These are phyloP conservation scores for Ambrosia artemisiifolia DNA, from an alignment of 129 eudicot genomes.

Conservation along the genomic window DNA sequence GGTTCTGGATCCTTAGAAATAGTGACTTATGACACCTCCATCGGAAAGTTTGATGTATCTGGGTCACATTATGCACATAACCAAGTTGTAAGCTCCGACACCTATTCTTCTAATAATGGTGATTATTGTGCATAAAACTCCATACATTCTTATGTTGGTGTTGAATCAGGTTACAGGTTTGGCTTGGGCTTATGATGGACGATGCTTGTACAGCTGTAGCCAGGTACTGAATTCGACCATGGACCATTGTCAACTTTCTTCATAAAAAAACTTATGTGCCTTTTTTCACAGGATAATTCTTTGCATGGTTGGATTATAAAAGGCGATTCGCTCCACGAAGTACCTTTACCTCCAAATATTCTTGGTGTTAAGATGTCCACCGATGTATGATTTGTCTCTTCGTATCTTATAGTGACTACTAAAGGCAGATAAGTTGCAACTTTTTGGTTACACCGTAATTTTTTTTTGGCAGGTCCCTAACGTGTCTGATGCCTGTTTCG, in stretches of 20 bases:
- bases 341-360: slow-evolving; percentile 63
- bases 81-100: slow-evolving; percentile 52
- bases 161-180: slow-evolving; percentile 75
- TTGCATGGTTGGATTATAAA: slow-evolving; percentile 62
- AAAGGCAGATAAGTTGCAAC: neutral
- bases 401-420: slow-evolving; percentile 11
- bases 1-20: slow-evolving; percentile 84
- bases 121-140: neutral
- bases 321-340: slow-evolving; percentile 48
- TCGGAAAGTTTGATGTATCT: slow-evolving; percentile 36
- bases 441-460: neutral
- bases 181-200: slow-evolving; percentile 90
- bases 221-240: slow-evolving; percentile 54
- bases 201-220: slow-evolving; percentile 85
- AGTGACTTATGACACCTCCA: slow-evolving; percentile 42
- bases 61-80: slow-evolving; percentile 53
- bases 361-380: slow-evolving; percentile 61
- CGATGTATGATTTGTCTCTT: slow-evolving; percentile 48
- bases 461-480: slow-evolving; percentile 60
- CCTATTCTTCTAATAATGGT: neutral
- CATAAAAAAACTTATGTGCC: slow-evolving; percentile 7
- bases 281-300: slow-evolving; percentile 61
- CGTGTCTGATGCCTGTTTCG: slow-evolving; percentile 74
- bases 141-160: neutral
- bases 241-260: neutral